These are phyloP conservation scores for Marchantia polymorpha DNA, from an alignment of 225 moss, liverwort and hornwort genomes.

Conservation along the genomic window DNA sequence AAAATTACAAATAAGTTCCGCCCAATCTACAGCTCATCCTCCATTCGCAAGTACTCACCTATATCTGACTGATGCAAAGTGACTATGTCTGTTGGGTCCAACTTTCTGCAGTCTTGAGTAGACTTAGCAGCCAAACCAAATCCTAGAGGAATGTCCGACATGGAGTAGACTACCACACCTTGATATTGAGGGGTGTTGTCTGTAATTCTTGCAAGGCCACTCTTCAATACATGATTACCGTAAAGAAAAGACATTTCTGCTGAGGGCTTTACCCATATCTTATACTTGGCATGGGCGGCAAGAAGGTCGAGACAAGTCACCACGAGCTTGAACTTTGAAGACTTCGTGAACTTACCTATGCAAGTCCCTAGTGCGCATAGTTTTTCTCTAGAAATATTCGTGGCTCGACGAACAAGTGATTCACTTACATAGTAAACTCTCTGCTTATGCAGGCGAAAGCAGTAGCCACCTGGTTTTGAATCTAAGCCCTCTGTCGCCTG, in stretches of 20 bases:
- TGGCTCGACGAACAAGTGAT: slow-evolving; percentile 66
- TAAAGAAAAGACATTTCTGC: slow-evolving; percentile 84
- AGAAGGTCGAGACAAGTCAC: slow-evolving; percentile 75
- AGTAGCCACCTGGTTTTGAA: slow-evolving; percentile 55
- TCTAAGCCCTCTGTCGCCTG: slow-evolving; percentile 65
- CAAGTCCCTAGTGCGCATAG: slow-evolving; percentile 71
- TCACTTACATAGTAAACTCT: slow-evolving; percentile 71
- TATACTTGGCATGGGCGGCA: slow-evolving; percentile 76
- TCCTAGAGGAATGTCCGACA: slow-evolving; percentile 85
- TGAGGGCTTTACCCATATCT: slow-evolving; percentile 85
- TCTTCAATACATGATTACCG: slow-evolving; percentile 76
- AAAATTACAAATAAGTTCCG: background rate
- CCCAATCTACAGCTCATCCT: slow-evolving; percentile 68
- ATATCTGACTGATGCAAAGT: slow-evolving; percentile 78
- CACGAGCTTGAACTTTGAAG: slow-evolving; percentile 70
- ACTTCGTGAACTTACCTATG: slow-evolving; percentile 83
- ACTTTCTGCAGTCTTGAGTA: slow-evolving; percentile 79
- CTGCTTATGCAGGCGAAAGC: slow-evolving; percentile 82
- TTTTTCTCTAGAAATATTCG: slow-evolving; percentile 72
- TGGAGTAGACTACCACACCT: slow-evolving; percentile 77
- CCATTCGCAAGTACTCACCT: slow-evolving; percentile 80
- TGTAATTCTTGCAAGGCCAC: slow-evolving; percentile 75
- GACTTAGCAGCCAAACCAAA: slow-evolving; percentile 85
- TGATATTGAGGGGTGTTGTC: slow-evolving; percentile 78
- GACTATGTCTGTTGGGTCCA: slow-evolving; percentile 84